Percentiles rank a stretch among this genome's conserved stretches.
These are phyloP conservation scores for Pugionium cornutum DNA, from an alignment of 345 rosid genomes.

Conservation along the genomic window DNA sequence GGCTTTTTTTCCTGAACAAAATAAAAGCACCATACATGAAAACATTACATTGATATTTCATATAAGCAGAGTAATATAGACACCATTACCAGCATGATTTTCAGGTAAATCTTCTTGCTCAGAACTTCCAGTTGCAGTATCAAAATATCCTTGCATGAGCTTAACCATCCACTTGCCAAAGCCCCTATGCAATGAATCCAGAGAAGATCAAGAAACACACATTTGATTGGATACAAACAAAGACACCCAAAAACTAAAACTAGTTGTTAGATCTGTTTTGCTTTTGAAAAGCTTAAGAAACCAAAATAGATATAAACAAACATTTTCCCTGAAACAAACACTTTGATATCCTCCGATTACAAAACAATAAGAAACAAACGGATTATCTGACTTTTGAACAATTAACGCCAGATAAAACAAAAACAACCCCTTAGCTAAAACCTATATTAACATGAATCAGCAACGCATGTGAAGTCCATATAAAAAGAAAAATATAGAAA, in stretches of 20 bases:
- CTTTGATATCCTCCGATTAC: not conserved
- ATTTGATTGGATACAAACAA: slow-evolving; percentile 10
- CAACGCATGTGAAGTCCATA: not conserved
- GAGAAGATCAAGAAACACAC: slow-evolving; percentile 26
- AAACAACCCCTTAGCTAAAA: slow-evolving; percentile 1
- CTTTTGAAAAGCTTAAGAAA: not conserved
- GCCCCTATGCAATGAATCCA: slow-evolving; percentile 57
- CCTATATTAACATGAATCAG: not conserved
- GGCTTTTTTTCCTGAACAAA: slow-evolving; percentile 50
- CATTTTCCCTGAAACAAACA: not conserved
- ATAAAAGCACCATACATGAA: not conserved
- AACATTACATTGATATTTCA: slow-evolving; percentile 3
- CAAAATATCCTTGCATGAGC: slow-evolving; percentile 67
- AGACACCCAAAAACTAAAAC: slow-evolving; percentile 7
- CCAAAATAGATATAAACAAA: slow-evolving; percentile 2
- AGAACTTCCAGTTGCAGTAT: slow-evolving; percentile 46
- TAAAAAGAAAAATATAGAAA: not conserved
- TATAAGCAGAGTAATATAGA: slow-evolving; percentile 11
- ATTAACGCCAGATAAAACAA: not conserved
- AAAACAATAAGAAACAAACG: not conserved
- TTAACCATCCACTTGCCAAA: slow-evolving; percentile 85
- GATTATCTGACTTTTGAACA: not conserved
- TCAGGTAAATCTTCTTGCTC: slow-evolving; percentile 52
- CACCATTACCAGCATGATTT: slow-evolving; percentile 44
- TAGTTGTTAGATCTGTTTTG: slow-evolving; percentile 1